phyloP scores from a whole-genome alignment of 345 rosid species.

The Camelina neglecta region DNA sequence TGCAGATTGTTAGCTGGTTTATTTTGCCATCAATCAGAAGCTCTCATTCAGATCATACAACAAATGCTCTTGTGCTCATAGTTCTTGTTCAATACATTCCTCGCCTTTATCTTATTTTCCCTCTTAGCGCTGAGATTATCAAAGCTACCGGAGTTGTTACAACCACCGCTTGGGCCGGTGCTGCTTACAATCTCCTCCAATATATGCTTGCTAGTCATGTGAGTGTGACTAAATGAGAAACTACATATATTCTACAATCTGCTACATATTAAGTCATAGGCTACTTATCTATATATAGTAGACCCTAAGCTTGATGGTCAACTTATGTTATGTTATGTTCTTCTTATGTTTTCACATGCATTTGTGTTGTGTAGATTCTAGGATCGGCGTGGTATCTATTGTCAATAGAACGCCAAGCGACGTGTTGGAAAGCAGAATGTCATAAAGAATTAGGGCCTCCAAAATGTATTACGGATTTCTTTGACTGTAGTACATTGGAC shows the following conservation, averaged over 20 bases:
- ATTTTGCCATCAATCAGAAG: conserved; percentile 69
- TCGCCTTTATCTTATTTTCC: conserved; percentile 73
- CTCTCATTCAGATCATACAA: conserved; percentile 66
- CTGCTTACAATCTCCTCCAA: conserved; percentile 81
- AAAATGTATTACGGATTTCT: conserved; percentile 52
- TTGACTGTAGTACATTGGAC: conserved; percentile 64
- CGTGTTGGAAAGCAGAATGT: conserved; percentile 81
- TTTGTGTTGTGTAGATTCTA: conserved; percentile 59
- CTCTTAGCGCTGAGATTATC: conserved; percentile 68
- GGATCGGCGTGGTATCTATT: conserved; percentile 92
- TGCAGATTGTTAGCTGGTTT: conserved; percentile 88
- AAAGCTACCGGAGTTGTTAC: conserved; percentile 83
- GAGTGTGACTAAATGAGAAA: conserved; percentile 26
- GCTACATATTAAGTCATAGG: not conserved
- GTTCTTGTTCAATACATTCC: conserved; percentile 86
- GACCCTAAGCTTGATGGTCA: not conserved
- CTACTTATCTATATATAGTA: not conserved
- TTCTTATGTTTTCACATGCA: conserved; percentile 4
- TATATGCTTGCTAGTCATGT: conserved; percentile 96
- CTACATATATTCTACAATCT: not conserved
- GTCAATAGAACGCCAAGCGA: conserved; percentile 76
- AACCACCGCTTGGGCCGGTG: conserved; percentile 95
- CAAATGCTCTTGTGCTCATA: conserved; percentile 74
- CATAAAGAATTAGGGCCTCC: conserved; percentile 50
- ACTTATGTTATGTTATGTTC: not conserved